These are phyloP conservation scores for Euphorbia lathyris DNA, from an alignment of 345 rosid genomes.

Conservation along the genomic window DNA sequence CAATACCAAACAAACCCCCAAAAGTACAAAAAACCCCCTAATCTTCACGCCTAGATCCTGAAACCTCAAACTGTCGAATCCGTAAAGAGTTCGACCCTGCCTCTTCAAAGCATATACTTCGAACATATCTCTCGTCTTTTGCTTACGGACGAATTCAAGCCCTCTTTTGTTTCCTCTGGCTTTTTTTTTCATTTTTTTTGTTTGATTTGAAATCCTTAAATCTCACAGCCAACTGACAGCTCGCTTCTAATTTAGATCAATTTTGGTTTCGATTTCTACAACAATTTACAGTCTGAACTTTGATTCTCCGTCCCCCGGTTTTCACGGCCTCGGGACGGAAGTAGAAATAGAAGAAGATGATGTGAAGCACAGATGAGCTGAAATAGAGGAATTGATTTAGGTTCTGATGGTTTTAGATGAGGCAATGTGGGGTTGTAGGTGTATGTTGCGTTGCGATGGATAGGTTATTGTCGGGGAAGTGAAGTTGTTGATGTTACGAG, in stretches of 20 bases:
- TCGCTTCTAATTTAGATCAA: neutral
- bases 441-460: constrained; percentile 11
- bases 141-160: neutral
- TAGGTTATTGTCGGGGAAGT: neutral
- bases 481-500: neutral
- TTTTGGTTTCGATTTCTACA: constrained; percentile 1
- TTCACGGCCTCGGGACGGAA: neutral
- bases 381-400: constrained; percentile 3
- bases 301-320: neutral
- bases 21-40: no score
- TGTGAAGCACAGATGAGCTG: neutral
- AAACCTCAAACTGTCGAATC: no score
- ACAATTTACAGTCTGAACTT: neutral
- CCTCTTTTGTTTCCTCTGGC: neutral
- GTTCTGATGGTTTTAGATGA: neutral
- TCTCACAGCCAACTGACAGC: neutral
- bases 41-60: no score
- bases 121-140: constrained; percentile 12
- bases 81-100: no score
- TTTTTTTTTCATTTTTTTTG: neutral
- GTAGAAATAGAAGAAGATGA: neutral
- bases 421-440: neutral
- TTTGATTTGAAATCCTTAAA: constrained; percentile 3
- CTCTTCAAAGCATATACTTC: neutral
- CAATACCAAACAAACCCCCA: no score